phyloP scores from a whole-genome alignment of 2,329 filamentous ascomycete species.

The Xylaria arbuscula region DNA sequence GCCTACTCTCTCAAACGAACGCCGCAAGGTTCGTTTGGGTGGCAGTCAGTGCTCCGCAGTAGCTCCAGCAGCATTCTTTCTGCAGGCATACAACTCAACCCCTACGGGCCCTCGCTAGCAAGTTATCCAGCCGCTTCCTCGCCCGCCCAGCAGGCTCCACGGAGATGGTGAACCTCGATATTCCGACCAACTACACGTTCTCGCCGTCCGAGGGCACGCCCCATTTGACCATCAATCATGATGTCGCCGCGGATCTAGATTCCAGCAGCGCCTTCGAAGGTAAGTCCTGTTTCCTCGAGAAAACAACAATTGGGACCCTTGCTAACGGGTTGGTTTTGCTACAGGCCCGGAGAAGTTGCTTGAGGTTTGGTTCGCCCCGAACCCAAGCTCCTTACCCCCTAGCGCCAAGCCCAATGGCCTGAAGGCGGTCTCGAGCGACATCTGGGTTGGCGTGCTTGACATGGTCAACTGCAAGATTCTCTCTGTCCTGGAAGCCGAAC shows the following conservation, averaged over 20 bases:
- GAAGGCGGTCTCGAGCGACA: constrained; percentile 84
- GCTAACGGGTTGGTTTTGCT: constrained; percentile 30
- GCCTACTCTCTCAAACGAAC: constrained; percentile 98
- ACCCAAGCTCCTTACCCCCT: constrained; percentile 76
- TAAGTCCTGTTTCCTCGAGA: constrained; percentile 49
- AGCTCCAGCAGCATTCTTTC: constrained; percentile 53
- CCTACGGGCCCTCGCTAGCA: constrained; percentile 35
- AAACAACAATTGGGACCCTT: no score
- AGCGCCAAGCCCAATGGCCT: constrained; percentile 79
- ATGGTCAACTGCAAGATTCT: constrained; percentile 98
- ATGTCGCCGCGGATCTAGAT: constrained; percentile 91
- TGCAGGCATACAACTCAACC: constrained; percentile 39
- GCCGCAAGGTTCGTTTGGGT: constrained; percentile 95
- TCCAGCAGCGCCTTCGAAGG: constrained; percentile 97
- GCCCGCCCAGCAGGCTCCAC: constrained; percentile 46
- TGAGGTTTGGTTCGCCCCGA: constrained; percentile 96
- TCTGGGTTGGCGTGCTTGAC: constrained; percentile 97
- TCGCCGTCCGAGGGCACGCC: constrained; percentile 86
- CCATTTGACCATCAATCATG: constrained; percentile 95
- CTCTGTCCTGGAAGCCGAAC: constrained; percentile 90
- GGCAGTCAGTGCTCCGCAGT: constrained; percentile 96
- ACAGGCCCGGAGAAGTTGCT: constrained; percentile 93
- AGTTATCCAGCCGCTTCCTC: constrained; percentile 8
- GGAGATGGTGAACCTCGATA: constrained; percentile 87
- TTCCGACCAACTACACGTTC: constrained; percentile 83